Percentiles rank a stretch among this genome's conserved stretches.
These are phyloP conservation scores for Casaregolazyma suthepensis DNA, from an alignment of 1,139 yeast genomes.

Conservation along the genomic window DNA sequence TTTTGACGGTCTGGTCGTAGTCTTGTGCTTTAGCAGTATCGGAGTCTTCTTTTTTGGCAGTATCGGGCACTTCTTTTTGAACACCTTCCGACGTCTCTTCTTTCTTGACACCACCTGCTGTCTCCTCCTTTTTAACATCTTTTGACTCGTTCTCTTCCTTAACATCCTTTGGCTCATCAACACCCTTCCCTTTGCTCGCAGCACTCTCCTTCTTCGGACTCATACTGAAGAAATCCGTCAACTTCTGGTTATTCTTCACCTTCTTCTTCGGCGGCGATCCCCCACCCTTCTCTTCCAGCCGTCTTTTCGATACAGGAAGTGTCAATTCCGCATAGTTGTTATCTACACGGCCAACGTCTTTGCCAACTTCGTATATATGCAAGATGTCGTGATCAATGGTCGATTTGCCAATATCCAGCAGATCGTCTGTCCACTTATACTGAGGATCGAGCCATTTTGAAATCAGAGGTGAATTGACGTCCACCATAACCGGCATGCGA, in stretches of 20 bases:
- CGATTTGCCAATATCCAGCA: slow-evolving; percentile 10
- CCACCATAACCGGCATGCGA: slow-evolving; percentile 69
- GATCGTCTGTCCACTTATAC: slow-evolving; percentile 33
- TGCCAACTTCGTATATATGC: slow-evolving; percentile 50
- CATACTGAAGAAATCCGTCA: slow-evolving; percentile 1
- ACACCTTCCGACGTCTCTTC: neutral
- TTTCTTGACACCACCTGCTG: neutral
- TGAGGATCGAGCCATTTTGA: slow-evolving; percentile 55
- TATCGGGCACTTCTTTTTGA: neutral
- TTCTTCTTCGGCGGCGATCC: slow-evolving; percentile 3
- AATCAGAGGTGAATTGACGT: slow-evolving; percentile 49
- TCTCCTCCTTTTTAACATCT: neutral
- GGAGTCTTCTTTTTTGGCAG: neutral
- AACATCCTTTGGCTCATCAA: too few relatives aligned
- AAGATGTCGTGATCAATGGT: slow-evolving; percentile 28
- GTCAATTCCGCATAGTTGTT: slow-evolving; percentile 45
- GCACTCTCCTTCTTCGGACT: neutral
- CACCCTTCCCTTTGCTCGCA: too few relatives aligned
- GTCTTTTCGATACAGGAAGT: slow-evolving; percentile 32
- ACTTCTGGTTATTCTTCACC: slow-evolving; percentile 1
- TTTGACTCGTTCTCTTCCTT: neutral
- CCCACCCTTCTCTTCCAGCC: neutral
- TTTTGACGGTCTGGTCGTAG: neutral
- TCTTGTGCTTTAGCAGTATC: neutral
- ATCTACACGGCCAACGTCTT: slow-evolving; percentile 58